Conservation (phyloP, 2,329 filamentous ascomycete genomes). For the Macrophomina phaseolina region DNA sequence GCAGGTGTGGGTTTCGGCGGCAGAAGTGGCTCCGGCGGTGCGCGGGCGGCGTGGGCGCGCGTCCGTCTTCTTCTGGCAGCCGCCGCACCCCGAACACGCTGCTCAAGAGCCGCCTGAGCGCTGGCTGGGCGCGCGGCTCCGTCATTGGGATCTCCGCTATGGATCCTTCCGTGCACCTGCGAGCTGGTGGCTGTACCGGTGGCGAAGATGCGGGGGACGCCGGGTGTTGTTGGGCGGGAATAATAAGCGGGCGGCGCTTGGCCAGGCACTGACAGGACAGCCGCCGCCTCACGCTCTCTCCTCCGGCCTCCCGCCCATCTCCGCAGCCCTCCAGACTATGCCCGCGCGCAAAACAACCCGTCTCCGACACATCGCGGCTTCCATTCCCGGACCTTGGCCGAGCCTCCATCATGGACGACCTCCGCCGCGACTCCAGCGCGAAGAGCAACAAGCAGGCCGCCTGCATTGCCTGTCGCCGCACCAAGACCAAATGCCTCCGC, state of each 20-base stretch:
- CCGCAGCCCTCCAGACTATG: neutral
- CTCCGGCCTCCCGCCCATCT: neutral
- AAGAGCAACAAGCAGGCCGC: slow-evolving; percentile 53
- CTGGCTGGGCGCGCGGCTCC: neutral
- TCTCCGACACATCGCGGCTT: neutral
- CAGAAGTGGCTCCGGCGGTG: slow-evolving; percentile 19
- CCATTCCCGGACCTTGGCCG: neutral
- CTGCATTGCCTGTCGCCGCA: slow-evolving; percentile 68
- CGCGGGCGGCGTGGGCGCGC: neutral
- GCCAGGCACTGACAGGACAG: neutral
- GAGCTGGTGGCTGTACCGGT: neutral
- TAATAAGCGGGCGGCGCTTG: neutral
- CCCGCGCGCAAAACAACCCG: neutral
- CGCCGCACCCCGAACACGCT: neutral
- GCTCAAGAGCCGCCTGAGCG: neutral
- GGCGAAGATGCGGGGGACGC: neutral
- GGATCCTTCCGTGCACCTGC: neutral
- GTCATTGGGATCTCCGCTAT: neutral
- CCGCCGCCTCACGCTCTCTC: neutral
- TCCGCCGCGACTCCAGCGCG: neutral
- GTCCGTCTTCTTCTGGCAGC: neutral
- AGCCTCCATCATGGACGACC: slow-evolving; percentile 4
- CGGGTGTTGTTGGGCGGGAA: neutral
- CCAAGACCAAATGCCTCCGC: slow-evolving; percentile 72
- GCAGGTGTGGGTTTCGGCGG: neutral